Evolutionary conservation across 345 rosid genomes (phyloP).

Genomic region (Acer yangbiense): DNA sequence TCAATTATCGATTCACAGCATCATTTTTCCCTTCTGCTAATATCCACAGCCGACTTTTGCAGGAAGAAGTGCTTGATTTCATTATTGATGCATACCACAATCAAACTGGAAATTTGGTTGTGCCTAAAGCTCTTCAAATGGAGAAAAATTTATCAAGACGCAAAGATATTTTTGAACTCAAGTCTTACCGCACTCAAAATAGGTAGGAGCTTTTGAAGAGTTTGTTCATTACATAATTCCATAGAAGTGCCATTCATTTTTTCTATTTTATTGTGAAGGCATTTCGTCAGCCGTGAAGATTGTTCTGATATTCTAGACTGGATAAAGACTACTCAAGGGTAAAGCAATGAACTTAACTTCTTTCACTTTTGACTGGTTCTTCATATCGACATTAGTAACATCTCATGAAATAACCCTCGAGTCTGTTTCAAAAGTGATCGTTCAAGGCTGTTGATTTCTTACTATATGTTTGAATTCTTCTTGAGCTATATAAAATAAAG

Average conservation of each 20-base stretch:
- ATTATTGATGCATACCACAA: conserved; percentile 60
- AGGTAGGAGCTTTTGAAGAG: conserved; percentile 43
- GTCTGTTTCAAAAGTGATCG: neutral
- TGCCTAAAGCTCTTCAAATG: conserved; percentile 67
- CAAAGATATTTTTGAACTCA: conserved; percentile 59
- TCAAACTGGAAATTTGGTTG: conserved; percentile 42
- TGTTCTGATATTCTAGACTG: conserved; percentile 70
- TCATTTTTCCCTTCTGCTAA: conserved; percentile 11
- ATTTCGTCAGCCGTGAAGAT: conserved; percentile 59
- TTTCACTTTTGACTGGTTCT: neutral
- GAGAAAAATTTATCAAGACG: conserved; percentile 47
- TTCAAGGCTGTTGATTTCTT: neutral
- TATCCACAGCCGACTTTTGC: conserved; percentile 17
- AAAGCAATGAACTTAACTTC: neutral
- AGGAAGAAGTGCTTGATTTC: conserved; percentile 72
- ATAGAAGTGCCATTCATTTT: too few relatives aligned
- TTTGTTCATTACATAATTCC: neutral
- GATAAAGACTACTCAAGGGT: conserved; percentile 45
- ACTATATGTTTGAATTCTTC: neutral
- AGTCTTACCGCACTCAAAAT: conserved; percentile 64
- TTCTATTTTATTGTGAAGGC: conserved; percentile 47
- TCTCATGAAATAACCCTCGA: neutral
- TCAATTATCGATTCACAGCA: neutral
- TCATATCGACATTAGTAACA: conserved; percentile 6
- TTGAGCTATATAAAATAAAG: neutral